Base-by-base conservation (phyloP, 495 filamentous ascomycete genomes). In the Penicilliopsis zonata region DNA sequence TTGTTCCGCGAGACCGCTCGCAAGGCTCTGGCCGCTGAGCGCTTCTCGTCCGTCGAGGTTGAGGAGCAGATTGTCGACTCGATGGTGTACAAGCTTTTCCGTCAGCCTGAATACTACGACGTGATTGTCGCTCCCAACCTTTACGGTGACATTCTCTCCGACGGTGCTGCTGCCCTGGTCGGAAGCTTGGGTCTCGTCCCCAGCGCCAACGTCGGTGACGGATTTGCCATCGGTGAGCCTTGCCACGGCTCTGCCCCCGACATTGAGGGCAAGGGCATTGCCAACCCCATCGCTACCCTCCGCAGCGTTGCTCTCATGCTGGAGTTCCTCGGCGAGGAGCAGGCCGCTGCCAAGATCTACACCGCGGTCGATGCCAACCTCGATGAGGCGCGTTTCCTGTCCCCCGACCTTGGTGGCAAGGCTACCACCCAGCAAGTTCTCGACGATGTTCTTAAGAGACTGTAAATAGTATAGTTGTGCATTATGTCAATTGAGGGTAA, bases 51-150 rank as follows among this genome's bases (percentile, higher is more conserved):
- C 19, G 63, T 96, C 18, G 59, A 61, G 16, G 72, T 93, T 30
- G 92, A 98, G 53, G 90, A 98, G 69, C 90, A 98, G 69, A 98
- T 98, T 43, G 88, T 98, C 36, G 90, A 98, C 57, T 82, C 76
- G 23, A 98, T 98, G 90, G 85, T 96, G 24, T 98, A 98, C 73
- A 96, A 96, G 69, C 78, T 98, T 27, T 95, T 96, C 77, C 85
- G 86, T 10, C 82, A 94, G 59, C 90, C 90, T 29, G 72, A 74
- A 40, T 74, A 73, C 44, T 98, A 96, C 74, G 90, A 98, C 52
- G 92, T 98, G 35, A 90, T 98, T 44, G 90, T 98, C 22, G 90
- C 92, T 18, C 90, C 90, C 5, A 98, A 98, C 63, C 72, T 98
- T 17, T 98, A 98, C 64, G 90, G 90, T 41, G 90, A 98, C 55